Conservation (phyloP, 164 flowering plant species). For the Nelumbo lutea region DNA sequence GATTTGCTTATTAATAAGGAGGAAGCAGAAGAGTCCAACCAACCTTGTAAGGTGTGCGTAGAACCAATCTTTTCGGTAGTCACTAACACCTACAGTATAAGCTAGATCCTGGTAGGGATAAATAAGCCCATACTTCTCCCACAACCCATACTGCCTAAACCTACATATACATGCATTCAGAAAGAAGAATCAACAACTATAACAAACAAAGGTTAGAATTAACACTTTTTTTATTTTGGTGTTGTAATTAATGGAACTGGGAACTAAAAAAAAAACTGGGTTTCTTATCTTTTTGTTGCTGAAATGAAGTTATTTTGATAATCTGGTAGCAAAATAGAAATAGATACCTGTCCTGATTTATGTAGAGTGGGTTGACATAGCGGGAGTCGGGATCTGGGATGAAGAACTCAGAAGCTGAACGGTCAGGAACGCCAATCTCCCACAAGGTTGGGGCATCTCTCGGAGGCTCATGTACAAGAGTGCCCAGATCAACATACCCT, state of each 20-base stretch:
- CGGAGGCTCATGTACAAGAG: constrained; percentile 60
- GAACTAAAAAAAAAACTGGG: too few relatives aligned
- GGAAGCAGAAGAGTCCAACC: not conserved
- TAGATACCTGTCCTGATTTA: too few relatives aligned
- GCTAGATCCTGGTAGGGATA: constrained; percentile 60
- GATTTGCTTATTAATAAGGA: too few relatives aligned
- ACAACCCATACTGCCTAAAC: constrained; percentile 80
- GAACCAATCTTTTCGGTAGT: constrained; percentile 73
- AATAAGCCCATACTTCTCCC: constrained; percentile 73
- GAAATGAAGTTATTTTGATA: too few relatives aligned
- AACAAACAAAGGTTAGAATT: too few relatives aligned
- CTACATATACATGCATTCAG: constrained; percentile 21
- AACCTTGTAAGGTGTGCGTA: constrained; percentile 74
- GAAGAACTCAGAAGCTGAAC: constrained; percentile 73
- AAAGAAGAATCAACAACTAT: too few relatives aligned
- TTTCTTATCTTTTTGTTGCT: too few relatives aligned
- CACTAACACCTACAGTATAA: constrained; percentile 51
- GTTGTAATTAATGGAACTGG: too few relatives aligned
- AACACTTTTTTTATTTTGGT: too few relatives aligned
- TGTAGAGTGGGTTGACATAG: constrained; percentile 53
- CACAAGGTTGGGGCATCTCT: constrained; percentile 83
- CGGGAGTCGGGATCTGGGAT: constrained; percentile 74
- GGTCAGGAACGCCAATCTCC: constrained; percentile 91
- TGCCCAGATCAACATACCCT: constrained; percentile 45
- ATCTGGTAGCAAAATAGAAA: too few relatives aligned